Evolutionary conservation across 2,329 filamentous ascomycete species (phyloP).

Genomic region (Exserohilum turcica): DNA sequence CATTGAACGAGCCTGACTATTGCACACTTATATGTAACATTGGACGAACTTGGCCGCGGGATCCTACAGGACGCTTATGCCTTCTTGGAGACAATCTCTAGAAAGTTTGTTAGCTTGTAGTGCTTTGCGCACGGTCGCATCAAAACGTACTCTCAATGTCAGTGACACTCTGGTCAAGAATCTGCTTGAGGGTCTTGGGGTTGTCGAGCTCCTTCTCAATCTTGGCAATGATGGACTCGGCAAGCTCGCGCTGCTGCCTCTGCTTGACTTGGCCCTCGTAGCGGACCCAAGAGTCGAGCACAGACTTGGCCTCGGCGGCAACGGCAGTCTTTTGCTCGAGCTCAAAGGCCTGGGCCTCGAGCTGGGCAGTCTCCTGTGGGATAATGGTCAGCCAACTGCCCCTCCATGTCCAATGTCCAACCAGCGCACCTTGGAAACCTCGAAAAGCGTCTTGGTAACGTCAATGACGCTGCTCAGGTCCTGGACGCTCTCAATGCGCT

Average conservation of each 20-base stretch:
- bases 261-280: constrained; percentile 99
- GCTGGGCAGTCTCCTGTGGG: constrained; percentile 86
- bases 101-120: constrained; percentile 23
- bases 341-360: constrained; percentile 95
- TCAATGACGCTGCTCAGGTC: constrained; percentile 94
- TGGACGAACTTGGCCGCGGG: constrained; percentile 33
- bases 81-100: constrained; percentile 49
- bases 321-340: constrained; percentile 95
- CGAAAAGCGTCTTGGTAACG: constrained; percentile 95
- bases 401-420: constrained; percentile 24
- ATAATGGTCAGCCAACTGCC: constrained; percentile 32
- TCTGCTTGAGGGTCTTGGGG: constrained; percentile 96
- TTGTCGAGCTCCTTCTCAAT: constrained; percentile 98
- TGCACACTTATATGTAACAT: constrained; percentile 51
- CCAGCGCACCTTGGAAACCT: constrained; percentile 87
- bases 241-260: constrained; percentile 95
- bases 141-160: constrained; percentile 86
- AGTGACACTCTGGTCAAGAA: constrained; percentile 92
- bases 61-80: constrained; percentile 42
- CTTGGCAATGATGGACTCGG: constrained; percentile 91
- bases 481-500: constrained; percentile 90
- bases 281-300: constrained; percentile 97
- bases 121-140: too few species aligned
- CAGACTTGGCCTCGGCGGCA: constrained; percentile 88
- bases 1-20: constrained; percentile 47